A percentile compares a stretch with the other conserved stretches of the same genome.
Conservation (phyloP, 2,329 filamentous ascomycete genomes). For the Pseudogymnoascus destructans region DNA sequence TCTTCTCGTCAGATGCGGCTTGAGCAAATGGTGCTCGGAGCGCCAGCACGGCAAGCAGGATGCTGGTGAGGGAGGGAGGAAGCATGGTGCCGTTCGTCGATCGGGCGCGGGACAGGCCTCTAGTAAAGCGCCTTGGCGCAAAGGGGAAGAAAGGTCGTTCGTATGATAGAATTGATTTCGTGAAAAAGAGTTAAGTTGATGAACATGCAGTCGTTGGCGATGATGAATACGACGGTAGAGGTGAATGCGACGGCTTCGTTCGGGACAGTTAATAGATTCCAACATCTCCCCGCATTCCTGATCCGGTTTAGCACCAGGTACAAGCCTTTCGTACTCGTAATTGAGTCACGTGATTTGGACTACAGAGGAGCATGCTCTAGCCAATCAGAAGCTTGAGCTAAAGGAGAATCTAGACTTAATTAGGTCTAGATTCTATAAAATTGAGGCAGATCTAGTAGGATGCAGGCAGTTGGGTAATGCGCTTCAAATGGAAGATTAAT, state of each 20-base stretch:
- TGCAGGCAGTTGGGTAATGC: too few species aligned
- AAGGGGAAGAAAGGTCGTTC: neutral
- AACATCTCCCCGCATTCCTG: neutral
- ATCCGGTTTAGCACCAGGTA: neutral
- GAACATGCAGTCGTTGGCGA: neutral
- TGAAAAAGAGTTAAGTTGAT: neutral
- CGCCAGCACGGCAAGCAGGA: constrained; percentile 21
- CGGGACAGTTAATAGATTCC: neutral
- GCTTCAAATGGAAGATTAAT: too few species aligned
- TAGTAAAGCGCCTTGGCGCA: neutral
- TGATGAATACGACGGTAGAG: neutral
- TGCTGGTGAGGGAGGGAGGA: constrained; percentile 15
- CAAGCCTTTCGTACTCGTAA: neutral
- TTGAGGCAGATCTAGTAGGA: too few species aligned
- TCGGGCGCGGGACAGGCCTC: neutral
- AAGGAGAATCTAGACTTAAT: too few species aligned
- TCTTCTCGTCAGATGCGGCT: constrained; percentile 18
- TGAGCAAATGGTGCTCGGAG: constrained; percentile 18
- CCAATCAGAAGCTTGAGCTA: too few species aligned
- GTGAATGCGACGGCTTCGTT: neutral
- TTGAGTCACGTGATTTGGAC: neutral
- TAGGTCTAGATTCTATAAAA: too few species aligned
- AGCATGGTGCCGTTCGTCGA: constrained; percentile 17
- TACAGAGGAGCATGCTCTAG: too few species aligned
- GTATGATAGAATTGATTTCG: neutral